These are phyloP conservation scores for Epichloe coenophiala DNA, from an alignment of 2,329 filamentous ascomycete genomes.

Conservation along the genomic window DNA sequence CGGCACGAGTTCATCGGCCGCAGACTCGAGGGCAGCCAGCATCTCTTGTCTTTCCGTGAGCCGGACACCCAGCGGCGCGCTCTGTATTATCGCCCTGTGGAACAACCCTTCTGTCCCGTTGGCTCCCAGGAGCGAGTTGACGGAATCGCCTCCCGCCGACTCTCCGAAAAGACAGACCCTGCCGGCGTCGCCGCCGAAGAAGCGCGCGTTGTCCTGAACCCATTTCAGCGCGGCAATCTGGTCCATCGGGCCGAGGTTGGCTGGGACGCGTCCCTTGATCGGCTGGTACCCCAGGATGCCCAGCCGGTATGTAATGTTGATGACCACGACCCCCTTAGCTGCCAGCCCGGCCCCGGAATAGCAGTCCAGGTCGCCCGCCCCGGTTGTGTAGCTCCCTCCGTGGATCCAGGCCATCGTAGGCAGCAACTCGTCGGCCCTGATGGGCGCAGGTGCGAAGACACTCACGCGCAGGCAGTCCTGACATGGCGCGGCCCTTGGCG, in stretches of 20 bases:
- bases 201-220: slow-evolving; percentile 45
- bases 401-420: slow-evolving; percentile 13
- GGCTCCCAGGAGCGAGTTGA: too few species aligned
- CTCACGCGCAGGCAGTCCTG: slow-evolving; percentile 8
- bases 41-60: too few species aligned
- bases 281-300: slow-evolving; percentile 22
- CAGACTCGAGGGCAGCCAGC: too few species aligned
- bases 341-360: slow-evolving; percentile 6
- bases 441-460: slow-evolving; percentile 4
- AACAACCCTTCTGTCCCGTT: too few species aligned
- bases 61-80: too few species aligned
- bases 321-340: slow-evolving; percentile 11
- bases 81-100: too few species aligned
- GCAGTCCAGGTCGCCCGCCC: slow-evolving; percentile 5
- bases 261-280: slow-evolving; percentile 10
- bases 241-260: slow-evolving; percentile 47
- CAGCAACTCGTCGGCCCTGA: slow-evolving; percentile 8
- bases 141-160: too few species aligned
- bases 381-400: slow-evolving; percentile 11
- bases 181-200: slow-evolving; percentile 50
- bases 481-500: too few species aligned
- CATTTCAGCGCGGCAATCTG: slow-evolving; percentile 46
- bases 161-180: slow-evolving; percentile 35
- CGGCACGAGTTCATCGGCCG: too few species aligned
- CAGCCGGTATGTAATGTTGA: slow-evolving; percentile 22